A percentile compares a stretch with the other conserved stretches of the same genome.
phyloP scores from a whole-genome alignment of 2,329 filamentous ascomycete genomes.

The Hirsutella rhossiliensis region DNA sequence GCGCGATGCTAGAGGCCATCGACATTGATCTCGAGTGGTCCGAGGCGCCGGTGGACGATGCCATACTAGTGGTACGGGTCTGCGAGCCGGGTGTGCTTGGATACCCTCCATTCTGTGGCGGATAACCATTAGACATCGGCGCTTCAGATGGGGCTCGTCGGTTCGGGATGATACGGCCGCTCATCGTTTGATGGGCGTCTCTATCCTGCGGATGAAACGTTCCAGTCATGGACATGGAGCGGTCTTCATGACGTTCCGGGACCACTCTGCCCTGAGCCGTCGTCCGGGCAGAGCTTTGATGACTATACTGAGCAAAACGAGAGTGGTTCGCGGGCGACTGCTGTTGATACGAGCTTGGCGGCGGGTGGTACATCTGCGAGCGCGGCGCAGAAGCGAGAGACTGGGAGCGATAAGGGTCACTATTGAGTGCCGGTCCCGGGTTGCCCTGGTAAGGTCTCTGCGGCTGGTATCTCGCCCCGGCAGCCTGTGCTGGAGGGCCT shows the following conservation, averaged over 20 bases:
- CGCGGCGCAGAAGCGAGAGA: slow-evolving; percentile 71
- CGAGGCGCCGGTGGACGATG: slow-evolving; percentile 34
- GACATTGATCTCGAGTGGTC: slow-evolving; percentile 65
- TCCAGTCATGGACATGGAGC: slow-evolving; percentile 91
- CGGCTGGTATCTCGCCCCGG: slow-evolving; percentile 24
- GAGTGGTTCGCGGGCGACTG: slow-evolving; percentile 61
- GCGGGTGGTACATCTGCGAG: slow-evolving; percentile 58
- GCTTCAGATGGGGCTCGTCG: slow-evolving; percentile 35
- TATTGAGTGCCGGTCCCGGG: slow-evolving; percentile 61
- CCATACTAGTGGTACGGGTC: slow-evolving; percentile 50
- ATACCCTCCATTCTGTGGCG: slow-evolving; percentile 24
- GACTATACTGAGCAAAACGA: slow-evolving; percentile 61
- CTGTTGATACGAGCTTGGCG: slow-evolving; percentile 47
- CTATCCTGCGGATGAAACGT: slow-evolving; percentile 56
- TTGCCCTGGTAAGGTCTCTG: slow-evolving; percentile 53
- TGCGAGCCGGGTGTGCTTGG: slow-evolving; percentile 37
- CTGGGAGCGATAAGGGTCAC: slow-evolving; percentile 81
- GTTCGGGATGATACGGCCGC: slow-evolving; percentile 79
- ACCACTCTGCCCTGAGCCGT: slow-evolving; percentile 88
- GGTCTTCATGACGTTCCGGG: slow-evolving; percentile 82
- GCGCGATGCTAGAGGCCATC: slow-evolving; percentile 74
- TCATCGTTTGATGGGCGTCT: slow-evolving; percentile 83
- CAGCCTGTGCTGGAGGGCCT: slow-evolving; percentile 31
- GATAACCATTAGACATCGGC: slow-evolving; percentile 21
- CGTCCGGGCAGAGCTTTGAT: slow-evolving; percentile 56